Percentiles rank a stretch among this genome's conserved stretches.
Evolutionary conservation across 2,329 filamentous ascomycete genomes (phyloP).

Genomic region (Cadophora luteo-olivacea): DNA sequence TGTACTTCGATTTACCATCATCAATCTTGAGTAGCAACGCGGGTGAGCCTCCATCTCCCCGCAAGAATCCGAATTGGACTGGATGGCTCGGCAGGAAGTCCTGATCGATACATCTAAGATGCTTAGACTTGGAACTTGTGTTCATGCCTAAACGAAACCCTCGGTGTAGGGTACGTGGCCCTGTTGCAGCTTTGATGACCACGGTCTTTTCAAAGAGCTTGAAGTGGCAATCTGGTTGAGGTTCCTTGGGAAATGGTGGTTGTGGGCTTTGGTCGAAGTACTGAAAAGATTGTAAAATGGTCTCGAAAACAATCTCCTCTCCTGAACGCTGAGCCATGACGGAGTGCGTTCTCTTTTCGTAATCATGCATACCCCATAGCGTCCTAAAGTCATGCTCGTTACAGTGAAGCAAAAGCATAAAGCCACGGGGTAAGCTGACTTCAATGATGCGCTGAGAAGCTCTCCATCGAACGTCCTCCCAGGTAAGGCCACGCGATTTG

Average conservation of each 20-base stretch:
- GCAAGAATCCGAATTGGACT: conserved; percentile 79
- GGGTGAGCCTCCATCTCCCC: conserved; percentile 73
- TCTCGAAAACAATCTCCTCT: conserved; percentile 73
- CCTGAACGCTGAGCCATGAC: conserved; percentile 72
- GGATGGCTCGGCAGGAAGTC: conserved; percentile 69
- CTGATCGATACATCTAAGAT: conserved; percentile 78
- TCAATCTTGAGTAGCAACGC: conserved; percentile 69
- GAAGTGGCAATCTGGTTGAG: conserved; percentile 73
- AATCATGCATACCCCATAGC: conserved; percentile 85
- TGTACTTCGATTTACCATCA: conserved; percentile 52
- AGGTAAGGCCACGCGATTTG: conserved; percentile 72
- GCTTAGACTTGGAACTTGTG: conserved; percentile 78
- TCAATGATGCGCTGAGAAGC: conserved; percentile 69
- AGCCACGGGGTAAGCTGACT: conserved; percentile 76
- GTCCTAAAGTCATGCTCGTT: conserved; percentile 78
- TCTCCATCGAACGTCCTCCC: conserved; percentile 85
- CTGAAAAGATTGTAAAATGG: conserved; percentile 75
- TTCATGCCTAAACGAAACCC: conserved; percentile 82
- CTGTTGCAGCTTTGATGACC: conserved; percentile 74
- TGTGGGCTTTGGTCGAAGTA: conserved; percentile 79
- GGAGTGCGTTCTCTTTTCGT: conserved; percentile 76
- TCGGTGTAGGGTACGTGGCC: conserved; percentile 74
- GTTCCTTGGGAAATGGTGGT: conserved; percentile 77
- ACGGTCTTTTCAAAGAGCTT: conserved; percentile 76
- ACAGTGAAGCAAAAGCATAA: conserved; percentile 74